Conservation (phyloP, 345 rosid species). For the Salix purpurea region DNA sequence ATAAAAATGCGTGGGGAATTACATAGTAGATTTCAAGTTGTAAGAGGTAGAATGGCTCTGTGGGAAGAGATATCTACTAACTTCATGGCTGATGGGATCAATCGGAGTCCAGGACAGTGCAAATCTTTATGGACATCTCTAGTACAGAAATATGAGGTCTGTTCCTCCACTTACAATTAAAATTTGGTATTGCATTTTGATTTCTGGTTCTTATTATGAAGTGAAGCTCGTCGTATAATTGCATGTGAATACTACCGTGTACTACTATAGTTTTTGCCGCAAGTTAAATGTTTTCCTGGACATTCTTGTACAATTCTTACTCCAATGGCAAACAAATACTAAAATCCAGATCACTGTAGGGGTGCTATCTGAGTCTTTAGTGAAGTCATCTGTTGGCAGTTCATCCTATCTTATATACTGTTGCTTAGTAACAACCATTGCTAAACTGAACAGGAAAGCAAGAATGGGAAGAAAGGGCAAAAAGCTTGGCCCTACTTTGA, state of each 20-base stretch:
- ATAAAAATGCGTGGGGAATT: constrained; percentile 66
- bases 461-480: constrained; percentile 35
- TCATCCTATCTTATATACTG: not conserved
- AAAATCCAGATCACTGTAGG: not conserved
- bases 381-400: not conserved
- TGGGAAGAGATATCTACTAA: constrained; percentile 84
- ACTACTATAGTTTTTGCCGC: not conserved
- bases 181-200: not conserved
- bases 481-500: constrained; percentile 73
- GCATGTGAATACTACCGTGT: not conserved
- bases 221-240: not conserved
- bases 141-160: constrained; percentile 80
- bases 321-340: not conserved
- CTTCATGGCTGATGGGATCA: constrained; percentile 55
- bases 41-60: constrained; percentile 85
- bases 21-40: constrained; percentile 64
- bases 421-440: not conserved
- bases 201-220: not conserved
- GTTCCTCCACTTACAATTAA: constrained; percentile 6
- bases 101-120: constrained; percentile 78
- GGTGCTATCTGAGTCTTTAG: not conserved
- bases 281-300: no score
- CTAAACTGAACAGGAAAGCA: constrained; percentile 51
- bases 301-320: no score
- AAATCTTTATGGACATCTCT: constrained; percentile 88